Evolutionary conservation across 1,284 basidiomycete species (phyloP), one percentile per base, ranked within the genome.

Genomic region (Heterobasidion irregulare): DNA sequence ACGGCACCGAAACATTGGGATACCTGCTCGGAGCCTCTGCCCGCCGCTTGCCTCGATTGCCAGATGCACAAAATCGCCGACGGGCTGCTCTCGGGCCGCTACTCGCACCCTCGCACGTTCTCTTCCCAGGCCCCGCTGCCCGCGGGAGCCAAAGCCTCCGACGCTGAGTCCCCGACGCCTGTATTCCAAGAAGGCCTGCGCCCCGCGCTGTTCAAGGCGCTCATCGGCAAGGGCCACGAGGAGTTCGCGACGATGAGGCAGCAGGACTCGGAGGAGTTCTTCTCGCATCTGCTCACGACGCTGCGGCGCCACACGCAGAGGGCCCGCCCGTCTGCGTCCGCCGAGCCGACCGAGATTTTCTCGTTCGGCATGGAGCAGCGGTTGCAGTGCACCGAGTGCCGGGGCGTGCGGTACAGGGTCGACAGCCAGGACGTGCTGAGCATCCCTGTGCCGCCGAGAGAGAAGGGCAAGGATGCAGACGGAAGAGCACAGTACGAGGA

Each of bases 201-300:
- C 43, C 97, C 96, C 0, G 77, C 77, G 2, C 85, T 85, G 65
- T 94, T 98, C 77, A 98, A 98, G 70, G 75, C 84, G 1, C 79
- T 98, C 13, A 82, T 98, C 41, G 96, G 96, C 2, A 91, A 89
- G 63, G 94, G 93, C 0, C 96, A 99, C 65, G 83, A 84, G 52
- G 96, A 98, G 72, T 99, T 99, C 65, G 79, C 91, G 35, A 98
- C 94, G 16, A 98, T 98, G 95, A 81, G 84, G 47, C 95, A 99
- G 70, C 96, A 99, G 68, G 96, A 99, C 66, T 85, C 95, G 1
- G 94, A 98, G 66, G 96, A 99, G 70, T 99, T 99, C 72, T 78
- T 99, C 57, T 80, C 83, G 54, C 83, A 96, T 69, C 72, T 98
- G 8, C 65, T 98, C 53, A 82, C 80, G 3, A 76, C 82, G 15